Conservation (phyloP, 805 yeast species). For the Lachancea fermentati region DNA sequence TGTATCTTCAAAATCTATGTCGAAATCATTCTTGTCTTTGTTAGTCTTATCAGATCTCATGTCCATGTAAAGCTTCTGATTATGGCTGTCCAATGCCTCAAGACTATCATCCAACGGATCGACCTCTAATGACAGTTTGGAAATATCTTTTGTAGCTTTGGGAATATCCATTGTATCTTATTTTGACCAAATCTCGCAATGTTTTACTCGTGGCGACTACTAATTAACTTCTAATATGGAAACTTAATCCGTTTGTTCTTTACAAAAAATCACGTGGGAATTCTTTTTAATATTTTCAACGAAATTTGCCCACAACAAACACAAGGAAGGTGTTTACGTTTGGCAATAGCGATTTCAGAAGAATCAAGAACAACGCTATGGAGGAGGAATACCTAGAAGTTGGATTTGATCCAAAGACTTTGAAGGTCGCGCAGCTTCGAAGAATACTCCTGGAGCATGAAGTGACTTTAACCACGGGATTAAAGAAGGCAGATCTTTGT, state of each 20-base stretch:
- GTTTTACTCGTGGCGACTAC: background rate
- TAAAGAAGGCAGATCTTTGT: slow-evolving; percentile 64
- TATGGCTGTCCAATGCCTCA: background rate
- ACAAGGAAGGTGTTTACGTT: background rate
- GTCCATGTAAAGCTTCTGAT: background rate
- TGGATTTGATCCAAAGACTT: slow-evolving; percentile 62
- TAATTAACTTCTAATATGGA: background rate
- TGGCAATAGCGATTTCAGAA: background rate
- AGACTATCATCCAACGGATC: slow-evolving; percentile 26
- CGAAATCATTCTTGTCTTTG: background rate
- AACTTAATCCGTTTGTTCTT: background rate
- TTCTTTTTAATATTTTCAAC: background rate
- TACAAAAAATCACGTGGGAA: background rate
- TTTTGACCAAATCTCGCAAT: background rate
- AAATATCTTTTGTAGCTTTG: slow-evolving; percentile 9
- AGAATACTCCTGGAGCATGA: slow-evolving; percentile 56
- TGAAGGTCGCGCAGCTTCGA: slow-evolving; percentile 67
- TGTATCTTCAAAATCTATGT: background rate
- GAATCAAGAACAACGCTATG: slow-evolving; percentile 6
- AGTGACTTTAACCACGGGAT: slow-evolving; percentile 53
- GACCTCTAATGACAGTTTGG: slow-evolving; percentile 24
- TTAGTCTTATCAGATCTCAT: background rate
- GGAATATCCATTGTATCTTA: slow-evolving; percentile 10
- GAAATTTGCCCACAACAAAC: background rate
- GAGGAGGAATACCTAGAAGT: slow-evolving; percentile 19